These are phyloP conservation scores for Globisporangium orthogonon DNA, from an alignment of 352 stramenopile species.

Conservation along the genomic window DNA sequence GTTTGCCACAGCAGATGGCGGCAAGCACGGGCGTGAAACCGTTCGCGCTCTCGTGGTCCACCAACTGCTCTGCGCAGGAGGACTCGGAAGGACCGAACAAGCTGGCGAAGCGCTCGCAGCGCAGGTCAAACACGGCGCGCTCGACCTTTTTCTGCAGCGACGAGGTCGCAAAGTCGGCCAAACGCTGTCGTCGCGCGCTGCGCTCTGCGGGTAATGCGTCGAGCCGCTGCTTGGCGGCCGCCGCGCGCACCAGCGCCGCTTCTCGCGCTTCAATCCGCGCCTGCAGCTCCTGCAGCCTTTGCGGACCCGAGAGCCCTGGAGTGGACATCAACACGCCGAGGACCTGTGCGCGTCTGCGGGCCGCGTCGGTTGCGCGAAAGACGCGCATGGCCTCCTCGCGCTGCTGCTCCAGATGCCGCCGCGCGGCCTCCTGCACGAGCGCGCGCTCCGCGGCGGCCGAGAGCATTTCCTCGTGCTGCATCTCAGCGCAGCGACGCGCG, in stretches of 20 bases:
- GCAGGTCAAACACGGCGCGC: conserved; percentile 25
- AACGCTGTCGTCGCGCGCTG: conserved; percentile 19
- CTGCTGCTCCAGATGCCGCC: conserved; percentile 17
- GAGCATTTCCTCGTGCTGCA: conserved; percentile 43
- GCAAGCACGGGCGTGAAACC: conserved; percentile 43
- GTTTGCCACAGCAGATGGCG: conserved; percentile 32
- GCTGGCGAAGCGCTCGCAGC: conserved; percentile 31
- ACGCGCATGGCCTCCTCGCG: conserved; percentile 32
- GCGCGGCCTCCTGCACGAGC: conserved; percentile 19
- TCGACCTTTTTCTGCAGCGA: conserved; percentile 41
- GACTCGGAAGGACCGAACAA: conserved; percentile 24
- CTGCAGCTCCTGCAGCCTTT: conserved; percentile 29
- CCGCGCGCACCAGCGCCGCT: conserved; percentile 13
- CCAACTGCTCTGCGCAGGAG: conserved; percentile 3
- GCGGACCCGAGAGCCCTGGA: conserved; percentile 16
- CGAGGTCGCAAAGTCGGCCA: conserved; percentile 25
- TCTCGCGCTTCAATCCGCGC: conserved; percentile 30
- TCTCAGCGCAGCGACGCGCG: conserved; percentile 30
- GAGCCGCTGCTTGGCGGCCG: conserved; percentile 28
- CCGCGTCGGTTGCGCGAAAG: conserved; percentile 18
- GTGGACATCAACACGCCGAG: conserved; percentile 33
- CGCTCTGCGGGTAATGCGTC: conserved; percentile 34
- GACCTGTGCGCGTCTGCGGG: conserved; percentile 19
- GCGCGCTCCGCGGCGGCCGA: conserved; percentile 34
- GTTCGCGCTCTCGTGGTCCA: conserved; percentile 53